Conservation (phyloP, 2,329 filamentous ascomycete genomes). For the Hymenoscyphus fructigenus region DNA sequence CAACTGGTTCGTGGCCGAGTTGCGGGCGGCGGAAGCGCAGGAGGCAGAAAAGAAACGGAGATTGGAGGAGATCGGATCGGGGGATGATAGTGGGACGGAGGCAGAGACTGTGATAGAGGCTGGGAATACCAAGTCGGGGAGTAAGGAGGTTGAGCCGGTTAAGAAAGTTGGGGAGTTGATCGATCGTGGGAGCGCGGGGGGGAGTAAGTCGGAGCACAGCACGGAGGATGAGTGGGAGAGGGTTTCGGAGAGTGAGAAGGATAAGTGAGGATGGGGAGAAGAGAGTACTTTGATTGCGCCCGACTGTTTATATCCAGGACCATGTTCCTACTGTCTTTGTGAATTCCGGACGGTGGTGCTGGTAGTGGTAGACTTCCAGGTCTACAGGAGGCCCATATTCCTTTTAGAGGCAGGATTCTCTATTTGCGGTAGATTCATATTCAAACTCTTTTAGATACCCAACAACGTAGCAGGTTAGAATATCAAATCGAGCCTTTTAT, state of each 20-base stretch:
- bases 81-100: slow-evolving; percentile 43
- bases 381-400: background rate
- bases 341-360: background rate
- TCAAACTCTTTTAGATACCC: slow-evolving; percentile 6
- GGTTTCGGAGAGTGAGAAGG: slow-evolving; percentile 72
- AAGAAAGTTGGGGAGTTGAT: slow-evolving; percentile 32
- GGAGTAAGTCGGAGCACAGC: slow-evolving; percentile 59
- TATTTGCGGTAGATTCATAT: background rate
- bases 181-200: slow-evolving; percentile 35
- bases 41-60: slow-evolving; percentile 41
- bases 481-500: background rate
- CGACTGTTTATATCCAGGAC: slow-evolving; percentile 11
- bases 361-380: background rate
- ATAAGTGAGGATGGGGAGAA: slow-evolving; percentile 42
- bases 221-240: slow-evolving; percentile 99
- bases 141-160: slow-evolving; percentile 33
- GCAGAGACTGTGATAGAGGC: slow-evolving; percentile 53
- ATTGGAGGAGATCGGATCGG: slow-evolving; percentile 25
- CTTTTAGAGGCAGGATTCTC: background rate
- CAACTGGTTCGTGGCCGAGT: slow-evolving; percentile 89
- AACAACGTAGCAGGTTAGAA: background rate
- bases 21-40: slow-evolving; percentile 48
- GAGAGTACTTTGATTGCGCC: background rate
- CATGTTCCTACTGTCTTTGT: background rate
- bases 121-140: slow-evolving; percentile 23